Conservation (phyloP, 1,284 basidiomycete genomes). For the Marasmius fiardii region DNA sequence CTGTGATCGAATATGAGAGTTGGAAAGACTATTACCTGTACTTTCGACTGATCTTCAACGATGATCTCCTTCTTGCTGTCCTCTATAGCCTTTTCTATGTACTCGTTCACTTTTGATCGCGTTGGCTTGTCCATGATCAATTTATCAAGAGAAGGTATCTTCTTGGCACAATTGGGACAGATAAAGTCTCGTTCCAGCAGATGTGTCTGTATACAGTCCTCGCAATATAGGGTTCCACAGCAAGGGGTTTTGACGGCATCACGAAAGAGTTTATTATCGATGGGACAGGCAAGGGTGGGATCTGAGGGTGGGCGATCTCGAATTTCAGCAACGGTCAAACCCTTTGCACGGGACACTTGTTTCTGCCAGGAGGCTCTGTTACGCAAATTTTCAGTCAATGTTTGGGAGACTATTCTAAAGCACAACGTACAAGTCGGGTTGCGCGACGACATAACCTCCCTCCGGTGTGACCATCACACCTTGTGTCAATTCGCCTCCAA, state of each 20-base stretch:
- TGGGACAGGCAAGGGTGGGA: slow-evolving; percentile 74
- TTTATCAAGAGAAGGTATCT: slow-evolving; percentile 83
- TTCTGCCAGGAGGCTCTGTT: slow-evolving; percentile 88
- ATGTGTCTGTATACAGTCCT: slow-evolving; percentile 91
- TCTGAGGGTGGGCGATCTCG: slow-evolving; percentile 83
- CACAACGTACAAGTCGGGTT: slow-evolving; percentile 81
- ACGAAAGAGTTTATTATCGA: slow-evolving; percentile 87
- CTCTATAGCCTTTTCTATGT: slow-evolving; percentile 83
- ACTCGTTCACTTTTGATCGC: slow-evolving; percentile 73
- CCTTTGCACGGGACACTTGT: slow-evolving; percentile 77
- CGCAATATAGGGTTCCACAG: slow-evolving; percentile 87
- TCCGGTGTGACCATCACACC: slow-evolving; percentile 97
- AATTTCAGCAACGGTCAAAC: slow-evolving; percentile 80
- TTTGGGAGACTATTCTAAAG: not conserved
- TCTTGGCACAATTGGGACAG: slow-evolving; percentile 86
- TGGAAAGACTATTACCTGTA: slow-evolving; percentile 15
- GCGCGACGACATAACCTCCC: slow-evolving; percentile 92
- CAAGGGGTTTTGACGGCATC: slow-evolving; percentile 92
- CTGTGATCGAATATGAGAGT: not conserved
- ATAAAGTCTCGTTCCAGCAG: slow-evolving; percentile 90
- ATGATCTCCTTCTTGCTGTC: slow-evolving; percentile 71
- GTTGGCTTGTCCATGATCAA: slow-evolving; percentile 75
- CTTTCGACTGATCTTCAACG: slow-evolving; percentile 29
- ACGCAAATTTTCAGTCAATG: slow-evolving; percentile 8
- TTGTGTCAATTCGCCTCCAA: slow-evolving; percentile 66